Evolutionary conservation across 768 basidiomycete species (phyloP).

Genomic region (Trametes cinnabarina): DNA sequence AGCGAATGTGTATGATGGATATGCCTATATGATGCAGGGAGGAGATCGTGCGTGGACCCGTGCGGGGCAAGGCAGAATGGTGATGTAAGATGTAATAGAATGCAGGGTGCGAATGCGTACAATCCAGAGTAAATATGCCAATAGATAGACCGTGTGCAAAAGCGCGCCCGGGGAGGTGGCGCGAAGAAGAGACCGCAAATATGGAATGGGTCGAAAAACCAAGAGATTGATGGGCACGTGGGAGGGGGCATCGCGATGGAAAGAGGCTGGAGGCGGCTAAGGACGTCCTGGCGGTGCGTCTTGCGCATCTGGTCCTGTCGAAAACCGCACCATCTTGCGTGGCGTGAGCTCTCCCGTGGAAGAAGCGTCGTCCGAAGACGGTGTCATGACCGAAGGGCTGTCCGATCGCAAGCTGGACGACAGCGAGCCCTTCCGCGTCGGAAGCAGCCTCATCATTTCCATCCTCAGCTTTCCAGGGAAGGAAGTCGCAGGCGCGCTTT

Average conservation of each 20-base stretch:
- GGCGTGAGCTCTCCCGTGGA: constrained; percentile 34
- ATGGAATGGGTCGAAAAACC: background rate
- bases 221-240: background rate
- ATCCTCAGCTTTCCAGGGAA: constrained; percentile 37
- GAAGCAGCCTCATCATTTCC: constrained; percentile 53
- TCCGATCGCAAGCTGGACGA: constrained; percentile 33
- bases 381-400: constrained; percentile 30
- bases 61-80: background rate
- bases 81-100: constrained; percentile 1
- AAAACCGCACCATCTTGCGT: constrained; percentile 64
- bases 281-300: constrained; percentile 19
- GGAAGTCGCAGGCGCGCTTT: constrained; percentile 16
- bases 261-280: background rate
- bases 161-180: background rate
- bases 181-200: background rate
- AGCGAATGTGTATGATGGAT: too few relatives aligned
- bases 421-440: constrained; percentile 30
- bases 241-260: background rate
- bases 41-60: background rate
- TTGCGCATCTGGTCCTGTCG: constrained; percentile 37
- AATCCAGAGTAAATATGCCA: constrained; percentile 10
- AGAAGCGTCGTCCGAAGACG: constrained; percentile 23
- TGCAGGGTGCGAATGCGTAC: constrained; percentile 6
- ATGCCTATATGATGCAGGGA: background rate
- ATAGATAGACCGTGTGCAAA: constrained; percentile 7